Evolutionary conservation across 2,329 filamentous ascomycete species (phyloP), one percentile per base, ranked within the genome.

Genomic region (Penicillium sclerotiorum): DNA sequence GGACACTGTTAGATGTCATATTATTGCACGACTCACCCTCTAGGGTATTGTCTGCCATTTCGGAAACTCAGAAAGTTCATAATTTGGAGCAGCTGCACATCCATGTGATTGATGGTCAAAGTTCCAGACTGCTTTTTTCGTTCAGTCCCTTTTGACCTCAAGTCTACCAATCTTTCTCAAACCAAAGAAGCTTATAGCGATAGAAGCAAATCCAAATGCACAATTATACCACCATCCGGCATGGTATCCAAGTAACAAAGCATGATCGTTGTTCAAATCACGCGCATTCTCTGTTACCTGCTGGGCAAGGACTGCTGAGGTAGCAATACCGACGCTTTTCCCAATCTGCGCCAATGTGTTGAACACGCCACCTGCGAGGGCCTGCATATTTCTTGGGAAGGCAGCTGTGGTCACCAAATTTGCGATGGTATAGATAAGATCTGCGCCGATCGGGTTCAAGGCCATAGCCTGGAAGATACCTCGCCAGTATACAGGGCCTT

Each of bases 401-500:
- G 45, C 40, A 18, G 21, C 45, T 30, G 41, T 48, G 20, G 45
- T 52, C 4, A 52, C 23, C 4, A 52, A 21, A 22, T 9, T 48
- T 2, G 45, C 21, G 4, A 23, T 23, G 18, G 11, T 13, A 38
- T 5, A 41, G 22, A 35, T 23, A 21, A 22, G 13, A 12, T 43
- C 40, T 5, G 22, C 40, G 12, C 27, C 25, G n/a, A 42, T 17
- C 5, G 39, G 39, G 11, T 25, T 43, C 11, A 43, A 22, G 3
- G 30, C 27, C 30, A 43, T 43, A 1, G 42, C 72, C 8, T 74
- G 56, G 49, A 80, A 80, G 8, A 71, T 73, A 40, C 66, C 70
- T 27, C 65, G 65, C 80, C 80, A 84, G 60, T 82, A 85, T 1
- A 73, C 25, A 22, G 30, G 64, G 75, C 82, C 81, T 84, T 84